phyloP scores from a whole-genome alignment of 768 basidiomycete species.

The Boletus patriciae region DNA sequence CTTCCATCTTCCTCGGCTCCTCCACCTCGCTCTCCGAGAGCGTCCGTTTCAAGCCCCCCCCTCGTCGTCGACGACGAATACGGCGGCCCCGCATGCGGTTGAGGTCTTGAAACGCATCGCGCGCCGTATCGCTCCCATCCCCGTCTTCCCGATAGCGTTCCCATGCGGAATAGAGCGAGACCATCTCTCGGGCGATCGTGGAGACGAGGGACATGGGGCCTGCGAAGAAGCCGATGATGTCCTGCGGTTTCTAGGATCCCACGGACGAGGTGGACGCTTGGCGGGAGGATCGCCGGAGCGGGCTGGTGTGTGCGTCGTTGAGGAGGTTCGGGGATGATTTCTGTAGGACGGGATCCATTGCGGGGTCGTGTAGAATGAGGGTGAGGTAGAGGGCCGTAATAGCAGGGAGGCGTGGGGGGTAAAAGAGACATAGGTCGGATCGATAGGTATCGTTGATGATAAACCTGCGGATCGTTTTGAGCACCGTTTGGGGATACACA shows the following conservation, averaged over 20 bases:
- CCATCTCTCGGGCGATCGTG: conserved; percentile 87
- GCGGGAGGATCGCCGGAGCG: conserved; percentile 57
- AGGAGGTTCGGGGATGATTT: conserved; percentile 32
- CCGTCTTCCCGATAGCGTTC: conserved; percentile 74
- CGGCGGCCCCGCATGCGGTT: conserved; percentile 16
- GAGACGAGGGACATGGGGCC: conserved; percentile 74
- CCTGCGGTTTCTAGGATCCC: conserved; percentile 45
- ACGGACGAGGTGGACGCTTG: conserved; percentile 37
- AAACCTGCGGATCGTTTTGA: conserved; percentile 56
- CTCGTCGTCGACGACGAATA: conserved; percentile 19
- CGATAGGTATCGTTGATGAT: conserved; percentile 96
- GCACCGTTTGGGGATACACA: neutral
- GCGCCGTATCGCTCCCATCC: conserved; percentile 34
- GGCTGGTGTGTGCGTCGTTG: conserved; percentile 30
- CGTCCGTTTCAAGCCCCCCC: conserved; percentile 26
- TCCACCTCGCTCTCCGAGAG: conserved; percentile 19
- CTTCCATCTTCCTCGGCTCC: conserved; percentile 19
- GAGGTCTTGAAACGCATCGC: conserved; percentile 19
- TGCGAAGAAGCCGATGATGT: conserved; percentile 80
- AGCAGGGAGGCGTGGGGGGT: conserved; percentile 94
- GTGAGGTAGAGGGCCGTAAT: conserved; percentile 90
- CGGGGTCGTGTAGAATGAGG: conserved; percentile 67
- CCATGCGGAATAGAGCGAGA: conserved; percentile 88
- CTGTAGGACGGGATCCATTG: conserved; percentile 45
- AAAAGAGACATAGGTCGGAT: conserved; percentile 88